Evolutionary conservation across 495 filamentous ascomycete genomes (phyloP).

Genomic region (Beverwykella pulmonaria): DNA sequence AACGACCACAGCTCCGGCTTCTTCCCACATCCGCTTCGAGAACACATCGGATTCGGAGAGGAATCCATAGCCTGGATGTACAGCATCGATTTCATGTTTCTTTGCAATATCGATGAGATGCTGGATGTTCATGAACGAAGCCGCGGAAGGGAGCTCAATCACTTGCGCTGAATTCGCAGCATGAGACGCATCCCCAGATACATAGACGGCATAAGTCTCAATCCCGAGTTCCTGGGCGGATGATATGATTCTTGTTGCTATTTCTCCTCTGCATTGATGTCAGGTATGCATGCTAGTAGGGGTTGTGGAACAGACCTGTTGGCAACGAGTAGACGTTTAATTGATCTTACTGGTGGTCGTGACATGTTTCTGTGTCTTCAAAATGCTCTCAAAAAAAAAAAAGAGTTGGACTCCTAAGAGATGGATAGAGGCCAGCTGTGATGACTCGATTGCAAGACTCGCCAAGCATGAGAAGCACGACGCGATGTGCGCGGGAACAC

Average conservation of each 20-base stretch:
- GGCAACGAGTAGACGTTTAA: conserved; percentile 58
- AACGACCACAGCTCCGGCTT: conserved; percentile 55
- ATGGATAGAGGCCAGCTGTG: neutral
- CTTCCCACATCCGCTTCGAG: conserved; percentile 54
- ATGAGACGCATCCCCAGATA: conserved; percentile 57
- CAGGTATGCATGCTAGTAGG: conserved; percentile 7
- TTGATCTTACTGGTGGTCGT: conserved; percentile 44
- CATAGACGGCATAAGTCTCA: conserved; percentile 59
- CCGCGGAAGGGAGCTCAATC: conserved; percentile 53
- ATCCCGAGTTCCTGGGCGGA: conserved; percentile 59
- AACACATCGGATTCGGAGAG: conserved; percentile 63
- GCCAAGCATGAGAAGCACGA: neutral
- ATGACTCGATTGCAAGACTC: conserved; percentile 24
- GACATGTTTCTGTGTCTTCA: conserved; percentile 14
- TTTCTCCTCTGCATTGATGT: conserved; percentile 57
- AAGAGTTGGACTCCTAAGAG: neutral
- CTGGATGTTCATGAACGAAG: conserved; percentile 56
- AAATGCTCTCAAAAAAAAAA: too few relatives aligned
- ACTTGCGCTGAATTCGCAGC: conserved; percentile 52
- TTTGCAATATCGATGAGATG: conserved; percentile 52
- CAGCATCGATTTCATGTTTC: conserved; percentile 56
- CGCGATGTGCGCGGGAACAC: neutral
- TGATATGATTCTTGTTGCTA: conserved; percentile 61
- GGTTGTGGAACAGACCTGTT: conserved; percentile 53
- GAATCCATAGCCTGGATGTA: conserved; percentile 68